A percentile compares a stretch with the other conserved stretches of the same genome.
phyloP scores from a whole-genome alignment of 1,139 yeast species.

The Nakaseomyces uthaithaninus region DNA sequence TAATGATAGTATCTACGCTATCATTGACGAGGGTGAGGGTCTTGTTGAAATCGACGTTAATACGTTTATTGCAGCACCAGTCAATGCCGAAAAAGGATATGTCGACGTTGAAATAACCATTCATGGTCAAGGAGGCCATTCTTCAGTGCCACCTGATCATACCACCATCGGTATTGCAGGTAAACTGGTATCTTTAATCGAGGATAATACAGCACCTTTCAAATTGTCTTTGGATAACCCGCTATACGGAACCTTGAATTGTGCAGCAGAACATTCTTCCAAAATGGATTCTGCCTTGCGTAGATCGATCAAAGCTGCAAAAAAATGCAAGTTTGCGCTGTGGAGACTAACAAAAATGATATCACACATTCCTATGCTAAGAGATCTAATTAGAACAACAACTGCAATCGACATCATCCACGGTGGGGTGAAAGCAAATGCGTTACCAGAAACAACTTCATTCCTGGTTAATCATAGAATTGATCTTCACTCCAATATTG shows the following conservation, averaged over 20 bases:
- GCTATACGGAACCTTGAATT: conserved; percentile 36
- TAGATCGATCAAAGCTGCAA: conserved; percentile 21
- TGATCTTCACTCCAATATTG: conserved; percentile 42
- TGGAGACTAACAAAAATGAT: conserved; percentile 25
- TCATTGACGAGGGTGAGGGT: conserved; percentile 58
- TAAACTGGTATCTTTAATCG: conserved; percentile 43
- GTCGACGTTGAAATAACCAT: conserved; percentile 43
- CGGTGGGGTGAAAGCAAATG: conserved; percentile 62
- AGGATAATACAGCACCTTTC: conserved; percentile 41
- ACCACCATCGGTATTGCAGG: conserved; percentile 68
- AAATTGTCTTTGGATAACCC: conserved; percentile 45
- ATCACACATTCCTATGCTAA: conserved; percentile 23
- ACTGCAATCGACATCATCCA: conserved; percentile 52
- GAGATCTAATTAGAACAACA: conserved; percentile 45
- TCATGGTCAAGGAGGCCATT: conserved; percentile 62
- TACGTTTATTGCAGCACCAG: conserved; percentile 50
- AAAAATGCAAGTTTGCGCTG: conserved; percentile 15
- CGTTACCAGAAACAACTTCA: conserved; percentile 61
- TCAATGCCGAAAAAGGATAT: conserved; percentile 62
- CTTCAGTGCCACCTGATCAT: conserved; percentile 64
- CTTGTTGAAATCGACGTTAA: conserved; percentile 34
- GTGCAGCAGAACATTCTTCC: conserved; percentile 38
- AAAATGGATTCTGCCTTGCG: conserved; percentile 17
- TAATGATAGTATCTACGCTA: conserved; percentile 43
- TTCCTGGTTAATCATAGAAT: conserved; percentile 50